Evolutionary conservation across 73 alveolate species (phyloP), one percentile per base, ranked within the genome.

Genomic region (Stentor coeruleus): DNA sequence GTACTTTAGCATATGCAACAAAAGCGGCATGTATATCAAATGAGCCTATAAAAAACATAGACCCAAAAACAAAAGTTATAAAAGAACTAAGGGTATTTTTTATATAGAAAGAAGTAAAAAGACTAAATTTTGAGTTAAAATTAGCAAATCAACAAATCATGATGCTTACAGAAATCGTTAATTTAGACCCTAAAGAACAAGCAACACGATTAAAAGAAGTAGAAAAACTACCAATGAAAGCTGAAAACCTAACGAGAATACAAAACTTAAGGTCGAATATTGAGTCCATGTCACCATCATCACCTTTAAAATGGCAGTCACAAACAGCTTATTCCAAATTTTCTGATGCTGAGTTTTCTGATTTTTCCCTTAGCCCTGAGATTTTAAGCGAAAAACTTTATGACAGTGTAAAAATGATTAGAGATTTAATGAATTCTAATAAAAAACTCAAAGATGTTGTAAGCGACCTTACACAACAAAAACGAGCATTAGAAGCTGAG

Each of bases 41-140:
- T 66, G 35, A 15, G 37, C 81, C 81, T 33, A 57, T 66, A 1
- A 66, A 33, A 30, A 66, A 66, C 49, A 66, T 36, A 15, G 81
- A 66, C 49, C 81, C 81, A 58, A 95, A 97, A 89, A 99, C 99
- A 0, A 95, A 97, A 2, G 95, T 91, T 82, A 99, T 99, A 39
- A 91, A 94, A n/a, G 89, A 91, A 73, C 95, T 97, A 30, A 89
- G 93, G n/a, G 95, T 95, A 85, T 89, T 91, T 74, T 97, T 98
- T 14, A 85, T 84, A 38, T 92, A 91, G 81, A 95, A 97, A 84
- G 97, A 93, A 57, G 28, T 57, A 20, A 57, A 57, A 57, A 57
- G 28, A 20, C 28, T 57, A 57, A 57, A 57, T 1, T 31, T 20
- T 20, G 73, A 57, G 28, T 57, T 57, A 57, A 20, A n/a, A 20